Base-by-base conservation (phyloP, 768 basidiomycete species). In the Phaffia tasmanica region DNA sequence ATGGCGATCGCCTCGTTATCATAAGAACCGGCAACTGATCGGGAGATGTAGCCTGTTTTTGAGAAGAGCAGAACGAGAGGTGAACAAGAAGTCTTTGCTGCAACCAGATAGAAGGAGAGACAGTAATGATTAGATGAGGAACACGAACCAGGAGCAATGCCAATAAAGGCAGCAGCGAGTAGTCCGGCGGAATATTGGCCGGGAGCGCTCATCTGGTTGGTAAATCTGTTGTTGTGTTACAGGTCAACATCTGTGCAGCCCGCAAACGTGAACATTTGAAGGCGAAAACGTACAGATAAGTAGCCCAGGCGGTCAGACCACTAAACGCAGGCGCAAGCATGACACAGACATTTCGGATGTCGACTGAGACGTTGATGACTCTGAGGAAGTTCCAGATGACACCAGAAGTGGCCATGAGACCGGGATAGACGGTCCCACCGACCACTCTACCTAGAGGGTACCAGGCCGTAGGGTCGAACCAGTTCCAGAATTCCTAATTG, bases 381-480 rank as follows among this genome's bases (percentile, higher is more conserved):
- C 87, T 89, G 25, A 99, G 85, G 42, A 88, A 64, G 74, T 88
- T 92, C 82, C 92, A 97, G 74, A 99, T 99, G 72, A 97, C 85
- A 62, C 94, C 95, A 71, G 90, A 90, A 27, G 95, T 99, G 30
- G 89, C 90, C 95, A 98, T 99, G 49, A 98, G 80, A 69, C 95
- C 95, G 21, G 95, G 95, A 75, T 97, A 99, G 72, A 99, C 88
- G 18, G 95, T 99, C 60, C 94, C 94, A 62, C 95, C 95, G 54
- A 98, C 95, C 59, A 95, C 92, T 73, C 95, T 90, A 55, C 95
- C 95, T 0, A 99, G 84, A 15, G 95, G 95, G 73, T 99, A 98
- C 95, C 95, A 99, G 71, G 94, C 94, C 3, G 94, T 95, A 25
- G 93, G 93, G 78, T 99, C 95, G 75, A 99, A 99, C 95, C 95